These are phyloP conservation scores for Lentinula aciculospora DNA, from an alignment of 768 basidiomycete species.

Conservation along the genomic window DNA sequence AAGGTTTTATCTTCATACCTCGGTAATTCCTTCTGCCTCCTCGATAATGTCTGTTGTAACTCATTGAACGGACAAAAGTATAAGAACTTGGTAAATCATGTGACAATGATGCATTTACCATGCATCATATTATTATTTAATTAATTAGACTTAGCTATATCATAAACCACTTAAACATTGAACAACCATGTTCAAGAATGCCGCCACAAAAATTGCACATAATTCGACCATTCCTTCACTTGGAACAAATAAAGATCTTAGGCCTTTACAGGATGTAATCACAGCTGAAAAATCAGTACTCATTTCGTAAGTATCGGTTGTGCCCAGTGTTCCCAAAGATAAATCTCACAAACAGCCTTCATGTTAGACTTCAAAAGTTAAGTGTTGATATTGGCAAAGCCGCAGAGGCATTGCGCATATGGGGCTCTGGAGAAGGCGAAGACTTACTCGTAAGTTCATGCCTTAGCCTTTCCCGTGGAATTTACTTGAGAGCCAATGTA, in stretches of 20 bases:
- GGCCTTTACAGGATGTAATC: constrained; percentile 84
- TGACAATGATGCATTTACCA: too few species aligned
- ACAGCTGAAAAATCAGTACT: constrained; percentile 83
- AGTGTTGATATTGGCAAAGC: constrained; percentile 63
- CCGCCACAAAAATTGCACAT: constrained; percentile 82
- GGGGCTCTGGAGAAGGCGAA: constrained; percentile 80
- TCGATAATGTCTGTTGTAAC: constrained; percentile 47
- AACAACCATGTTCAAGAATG: constrained; percentile 65
- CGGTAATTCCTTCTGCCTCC: constrained; percentile 43
- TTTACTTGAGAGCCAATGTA: constrained; percentile 20
- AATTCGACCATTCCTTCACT: constrained; percentile 77
- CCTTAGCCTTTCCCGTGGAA: neutral
- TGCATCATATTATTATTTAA: too few species aligned
- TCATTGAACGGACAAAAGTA: constrained; percentile 32
- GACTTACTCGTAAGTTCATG: constrained; percentile 61
- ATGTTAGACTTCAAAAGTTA: constrained; percentile 54
- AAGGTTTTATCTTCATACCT: constrained; percentile 35
- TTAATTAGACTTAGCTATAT: too few species aligned
- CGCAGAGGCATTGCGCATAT: constrained; percentile 62
- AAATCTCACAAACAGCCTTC: neutral
- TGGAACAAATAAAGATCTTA: constrained; percentile 66
- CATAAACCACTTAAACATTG: too few species aligned
- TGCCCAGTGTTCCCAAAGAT: neutral
- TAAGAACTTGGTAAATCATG: too few species aligned
- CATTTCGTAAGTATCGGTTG: constrained; percentile 47